Percentiles rank a stretch among this genome's conserved stretches.
Conservation (phyloP, 177 flowering plant genomes). For the Vitis hybrid region DNA sequence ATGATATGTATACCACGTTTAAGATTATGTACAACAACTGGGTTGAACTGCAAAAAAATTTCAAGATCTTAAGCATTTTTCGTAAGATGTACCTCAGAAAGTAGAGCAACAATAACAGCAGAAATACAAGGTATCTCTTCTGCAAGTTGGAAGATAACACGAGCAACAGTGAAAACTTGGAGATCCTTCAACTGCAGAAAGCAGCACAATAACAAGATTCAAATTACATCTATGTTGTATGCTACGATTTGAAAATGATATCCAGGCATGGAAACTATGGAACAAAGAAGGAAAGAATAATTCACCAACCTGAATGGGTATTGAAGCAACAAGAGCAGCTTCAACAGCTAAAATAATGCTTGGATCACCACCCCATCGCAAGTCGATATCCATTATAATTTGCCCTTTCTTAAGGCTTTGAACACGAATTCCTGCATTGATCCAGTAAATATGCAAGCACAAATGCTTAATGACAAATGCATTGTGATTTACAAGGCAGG, state of each 20-base stretch:
- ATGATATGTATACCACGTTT: too few species aligned
- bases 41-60: too few species aligned
- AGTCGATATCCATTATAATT: conserved; percentile 95
- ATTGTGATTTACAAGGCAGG: not conserved
- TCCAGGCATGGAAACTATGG: not conserved
- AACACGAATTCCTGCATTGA: conserved; percentile 78
- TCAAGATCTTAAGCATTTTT: too few species aligned
- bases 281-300: not conserved
- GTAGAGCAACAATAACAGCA: conserved; percentile 96
- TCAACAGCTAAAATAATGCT: conserved; percentile 89
- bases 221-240: too few species aligned
- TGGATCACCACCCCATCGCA: conserved; percentile 99
- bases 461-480: conserved; percentile 1
- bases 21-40: not conserved
- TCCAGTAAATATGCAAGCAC: conserved; percentile 13
- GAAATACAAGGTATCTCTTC: conserved; percentile 99
- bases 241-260: not conserved
- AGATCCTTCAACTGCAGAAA: conserved; percentile 88
- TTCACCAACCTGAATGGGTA: conserved; percentile 85
- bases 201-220: conserved; percentile 1
- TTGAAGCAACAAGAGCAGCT: conserved; percentile 91
- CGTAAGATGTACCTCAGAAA: conserved; percentile 64
- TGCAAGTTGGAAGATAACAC: conserved; percentile 93
- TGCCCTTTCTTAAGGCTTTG: conserved; percentile 93
- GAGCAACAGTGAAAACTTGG: conserved; percentile 86